phyloP scores from a whole-genome alignment of 2,329 filamentous ascomycete species.

The Colletotrichum lindemuthianum region DNA sequence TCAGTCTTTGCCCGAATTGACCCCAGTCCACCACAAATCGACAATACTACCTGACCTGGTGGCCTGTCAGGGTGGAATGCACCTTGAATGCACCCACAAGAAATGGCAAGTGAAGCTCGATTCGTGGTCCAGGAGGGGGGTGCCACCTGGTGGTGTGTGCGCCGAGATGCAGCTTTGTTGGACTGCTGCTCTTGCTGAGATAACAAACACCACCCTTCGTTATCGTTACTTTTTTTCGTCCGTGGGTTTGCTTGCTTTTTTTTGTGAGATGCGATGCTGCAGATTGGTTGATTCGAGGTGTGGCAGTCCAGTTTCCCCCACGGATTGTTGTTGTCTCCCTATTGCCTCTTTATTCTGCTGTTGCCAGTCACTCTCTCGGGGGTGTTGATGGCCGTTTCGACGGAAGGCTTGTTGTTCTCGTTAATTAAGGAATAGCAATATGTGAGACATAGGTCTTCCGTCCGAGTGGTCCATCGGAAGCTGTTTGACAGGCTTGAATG shows the following conservation, averaged over 20 bases:
- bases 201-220: slow-evolving; percentile 2
- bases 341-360: neutral
- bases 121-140: slow-evolving; percentile 1
- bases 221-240: slow-evolving; percentile 26
- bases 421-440: slow-evolving; percentile 29
- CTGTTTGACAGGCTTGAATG: slow-evolving; percentile 6
- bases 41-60: neutral
- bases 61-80: slow-evolving; percentile 22
- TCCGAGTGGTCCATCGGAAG: slow-evolving; percentile 23
- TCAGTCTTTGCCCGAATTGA: slow-evolving; percentile 23
- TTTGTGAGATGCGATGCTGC: slow-evolving; percentile 10
- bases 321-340: neutral
- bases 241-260: slow-evolving; percentile 4
- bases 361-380: neutral
- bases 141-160: slow-evolving; percentile 28
- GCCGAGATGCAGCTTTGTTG: slow-evolving; percentile 1
- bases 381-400: neutral
- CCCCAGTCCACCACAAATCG: slow-evolving; percentile 16
- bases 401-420: slow-evolving; percentile 15
- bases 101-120: neutral
- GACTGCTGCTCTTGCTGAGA: slow-evolving; percentile 4
- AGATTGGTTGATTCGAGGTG: slow-evolving; percentile 13
- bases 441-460: slow-evolving; percentile 15
- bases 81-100: neutral
- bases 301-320: slow-evolving; percentile 7